Base-by-base conservation (phyloP, 2,329 filamentous ascomycete species). In the Rutstroemia sp. region DNA sequence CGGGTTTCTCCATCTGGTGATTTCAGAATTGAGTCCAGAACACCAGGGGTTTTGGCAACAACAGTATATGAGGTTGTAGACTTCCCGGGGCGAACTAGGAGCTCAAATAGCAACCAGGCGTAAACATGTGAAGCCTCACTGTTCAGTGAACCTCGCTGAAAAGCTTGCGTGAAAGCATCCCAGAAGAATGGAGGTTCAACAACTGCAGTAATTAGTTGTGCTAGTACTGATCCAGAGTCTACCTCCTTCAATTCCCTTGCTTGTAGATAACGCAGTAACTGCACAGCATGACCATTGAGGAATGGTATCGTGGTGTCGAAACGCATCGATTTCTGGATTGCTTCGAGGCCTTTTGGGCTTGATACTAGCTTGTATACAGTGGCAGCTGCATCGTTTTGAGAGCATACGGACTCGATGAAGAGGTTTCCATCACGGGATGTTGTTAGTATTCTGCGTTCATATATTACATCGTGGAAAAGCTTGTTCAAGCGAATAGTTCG, bases 151-250 rank as follows among this genome's bases (percentile, higher is more conserved):
- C 65, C 58, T 2, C 34, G 54, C 30, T 49, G 59, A 46, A 71
- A 71, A 1, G 68, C 55, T 25, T 65, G 59, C 2, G 66, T 60
- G 27, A 69, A 62, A 27, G 63, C 64, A 37, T 73, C 62, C 78
- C 77, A 82, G 47, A 82, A 74, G 1, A 73, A 74, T 0, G 77
- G 75, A 2, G 79, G 79, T 12, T 81, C 72, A 0, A 78, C 71
- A 6, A 82, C 71, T 5, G 65, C 61, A n/a, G 72, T 63, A 2
- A 83, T 61, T 4, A 82, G 56, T 14, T 75, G 69, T 34, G 70
- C 67, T 1, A 82, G 66, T 48, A 79, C 53, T 3, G 57, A 52
- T 2, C 67, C 67, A 10, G 58, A 62, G 12, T 47, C 55, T 10
- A 70, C 63, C 1, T 19, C 9, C 46, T 54, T 62, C 16, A 71